Evolutionary conservation across 176 grass and related monocot species (phyloP), one percentile per base, ranked within the genome.

Genomic region (Oryza brachyantha): DNA sequence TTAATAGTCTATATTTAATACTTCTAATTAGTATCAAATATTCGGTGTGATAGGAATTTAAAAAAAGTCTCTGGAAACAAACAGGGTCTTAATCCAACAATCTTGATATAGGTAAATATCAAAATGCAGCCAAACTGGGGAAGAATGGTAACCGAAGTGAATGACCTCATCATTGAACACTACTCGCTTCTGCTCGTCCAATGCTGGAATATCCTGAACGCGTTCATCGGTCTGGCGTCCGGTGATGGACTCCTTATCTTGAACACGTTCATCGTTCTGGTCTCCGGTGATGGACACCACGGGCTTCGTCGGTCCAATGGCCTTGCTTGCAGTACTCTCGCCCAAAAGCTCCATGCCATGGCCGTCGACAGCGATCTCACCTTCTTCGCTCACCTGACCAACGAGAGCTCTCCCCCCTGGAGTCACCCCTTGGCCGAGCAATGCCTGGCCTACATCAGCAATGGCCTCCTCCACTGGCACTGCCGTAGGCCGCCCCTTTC

Each of bases 81-180:
- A n/a, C n/a, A n/a, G n/a, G n/a, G n/a, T n/a, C n/a, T n/a, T n/a
- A n/a, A n/a, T 11, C 9, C n/a, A 70, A 38, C 1, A 68, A 46
- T 31, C 17, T 70, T 3, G 21, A 7, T 31, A 13, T 17, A 9
- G 5, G 3, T 13, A 70, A 42, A 29, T 0, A 8, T 21, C 7
- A 48, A 81, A 50, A 2, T 13, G 10, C 3, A 58, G 10, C 25
- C 21, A 66, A 75, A 75, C 10, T n/a, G 32, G 29, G 21, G 31
- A 19, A 73, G 2, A 74, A 36, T 34, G 22, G 17, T 10, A 73
- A 27, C 5, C 10, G 19, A 48, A 42, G 17, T 1, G 0, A 34
- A 13, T 42, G 19, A 81, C 84, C 63, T 86, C 25, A 5, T 81
- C 25, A 8, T 37, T 69, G 16, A 63, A 69, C 24, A 19, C 71